A percentile compares a stretch with the other conserved stretches of the same genome.
phyloP scores from a whole-genome alignment of 495 filamentous ascomycete genomes.

The Penicillium simplicissimum region DNA sequence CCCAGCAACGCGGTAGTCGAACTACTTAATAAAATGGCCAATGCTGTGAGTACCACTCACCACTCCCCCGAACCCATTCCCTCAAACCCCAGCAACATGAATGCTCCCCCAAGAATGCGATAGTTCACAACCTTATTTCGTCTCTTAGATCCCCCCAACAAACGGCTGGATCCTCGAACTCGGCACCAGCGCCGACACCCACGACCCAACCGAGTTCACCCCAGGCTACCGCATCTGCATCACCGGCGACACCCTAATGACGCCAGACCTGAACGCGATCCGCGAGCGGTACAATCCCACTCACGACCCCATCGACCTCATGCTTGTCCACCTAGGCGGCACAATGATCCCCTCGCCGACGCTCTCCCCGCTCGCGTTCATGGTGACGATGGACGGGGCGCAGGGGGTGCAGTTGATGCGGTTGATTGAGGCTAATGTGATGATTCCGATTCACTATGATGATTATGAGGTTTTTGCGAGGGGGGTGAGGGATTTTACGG shows the following conservation, averaged over 20 bases:
- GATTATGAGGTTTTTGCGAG: slow-evolving; percentile 66
- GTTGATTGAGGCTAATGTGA: slow-evolving; percentile 61
- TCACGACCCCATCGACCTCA: slow-evolving; percentile 60
- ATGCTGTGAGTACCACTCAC: slow-evolving; percentile 46
- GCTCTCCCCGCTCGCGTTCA: slow-evolving; percentile 52
- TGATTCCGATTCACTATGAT: slow-evolving; percentile 70
- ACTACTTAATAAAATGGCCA: slow-evolving; percentile 56
- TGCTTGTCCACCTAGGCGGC: slow-evolving; percentile 67
- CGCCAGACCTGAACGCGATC: slow-evolving; percentile 63
- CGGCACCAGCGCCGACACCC: slow-evolving; percentile 39
- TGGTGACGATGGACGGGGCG: slow-evolving; percentile 73
- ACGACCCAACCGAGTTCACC: slow-evolving; percentile 31
- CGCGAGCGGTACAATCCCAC: slow-evolving; percentile 43
- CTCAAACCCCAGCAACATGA: not conserved
- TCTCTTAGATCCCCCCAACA: slow-evolving; percentile 58
- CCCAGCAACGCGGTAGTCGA: slow-evolving; percentile 48
- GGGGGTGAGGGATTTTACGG: slow-evolving; percentile 60
- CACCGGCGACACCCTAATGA: slow-evolving; percentile 68
- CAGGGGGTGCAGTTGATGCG: slow-evolving; percentile 62
- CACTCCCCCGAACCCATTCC: not conserved
- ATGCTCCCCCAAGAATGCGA: not conserved
- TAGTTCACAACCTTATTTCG: not conserved
- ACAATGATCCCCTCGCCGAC: slow-evolving; percentile 62
- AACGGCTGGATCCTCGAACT: slow-evolving; percentile 75
- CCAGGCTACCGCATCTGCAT: slow-evolving; percentile 69